Evolutionary conservation across 148 eudicot species (phyloP), one percentile per base, ranked within the genome.

Genomic region (Chenopodium album): DNA sequence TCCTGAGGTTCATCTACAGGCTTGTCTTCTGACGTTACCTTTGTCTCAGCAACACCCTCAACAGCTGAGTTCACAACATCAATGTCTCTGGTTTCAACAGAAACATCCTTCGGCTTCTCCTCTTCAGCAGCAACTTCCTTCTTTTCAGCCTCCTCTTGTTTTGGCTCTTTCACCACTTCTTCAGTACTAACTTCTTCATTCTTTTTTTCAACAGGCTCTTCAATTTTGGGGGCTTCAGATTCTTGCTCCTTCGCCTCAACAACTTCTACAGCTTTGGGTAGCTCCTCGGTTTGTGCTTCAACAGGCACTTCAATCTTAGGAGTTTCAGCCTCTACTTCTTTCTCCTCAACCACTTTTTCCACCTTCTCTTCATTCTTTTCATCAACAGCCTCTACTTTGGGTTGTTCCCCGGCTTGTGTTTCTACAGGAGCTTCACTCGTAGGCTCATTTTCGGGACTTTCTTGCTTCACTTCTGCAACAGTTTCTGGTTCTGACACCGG

Each of bases 91-190:
- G 74, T 69, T 54, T 59, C 60, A 14, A 59, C 81, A 22, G 70
- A 29, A 14, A 72, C 56, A 66, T 83, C 88, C 22, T 84, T 75
- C 28, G 68, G 73, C 71, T 78, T 81, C 86, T 75, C 84, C 77
- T 79, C 78, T 71, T 46, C 74, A 67, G 46, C 47, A 29, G 63
- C 60, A 62, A 20, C 63, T 63, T 75, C 84, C 7, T 54, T 68
- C 78, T 46, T 73, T 73, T 14, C 63, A 28, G 72, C 59, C 78
- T 37, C 52, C 59, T 50, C 81, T 54, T 79, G 75, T 52, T 31
- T 50, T 47, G 81, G 81, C 67, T 29, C 75, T n/a, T 50, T 34
- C 10, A 62, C 65, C 11, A n/a, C 66, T 20, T 62, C 66, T 20
- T 62, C 66, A 62, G 9, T 7, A n/a, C 9, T 62, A 72, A n/a